Conservation (phyloP, 352 stramenopile species). For the Phytophthora hybrid region DNA sequence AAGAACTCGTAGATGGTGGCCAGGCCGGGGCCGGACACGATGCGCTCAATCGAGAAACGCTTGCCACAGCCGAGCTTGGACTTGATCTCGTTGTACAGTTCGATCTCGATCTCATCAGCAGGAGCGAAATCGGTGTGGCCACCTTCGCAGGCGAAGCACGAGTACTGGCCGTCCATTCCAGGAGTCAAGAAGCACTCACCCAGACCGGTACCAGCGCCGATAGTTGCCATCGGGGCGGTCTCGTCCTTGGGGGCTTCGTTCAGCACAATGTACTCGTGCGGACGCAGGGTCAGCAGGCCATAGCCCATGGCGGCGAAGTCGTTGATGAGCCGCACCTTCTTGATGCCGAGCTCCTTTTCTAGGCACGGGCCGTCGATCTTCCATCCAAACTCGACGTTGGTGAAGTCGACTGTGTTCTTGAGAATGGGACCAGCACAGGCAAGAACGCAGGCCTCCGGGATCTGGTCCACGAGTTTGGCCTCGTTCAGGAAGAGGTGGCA, state of each 20-base stretch:
- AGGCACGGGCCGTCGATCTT: constrained; percentile 84
- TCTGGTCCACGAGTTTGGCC: constrained; percentile 74
- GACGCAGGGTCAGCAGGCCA: constrained; percentile 94
- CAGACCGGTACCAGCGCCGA: constrained; percentile 95
- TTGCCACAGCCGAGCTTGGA: constrained; percentile 72
- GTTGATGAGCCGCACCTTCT: constrained; percentile 94
- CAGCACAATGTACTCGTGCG: constrained; percentile 90
- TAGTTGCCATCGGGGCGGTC: constrained; percentile 92
- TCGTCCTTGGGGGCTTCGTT: constrained; percentile 77
- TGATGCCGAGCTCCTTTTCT: constrained; percentile 81
- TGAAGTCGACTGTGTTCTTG: constrained; percentile 88
- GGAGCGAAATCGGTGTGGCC: constrained; percentile 96
- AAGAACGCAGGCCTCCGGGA: constrained; percentile 70
- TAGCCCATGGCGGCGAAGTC: constrained; percentile 98
- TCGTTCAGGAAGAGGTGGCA: constrained; percentile 94
- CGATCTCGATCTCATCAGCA: constrained; percentile 81
- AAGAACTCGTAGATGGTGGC: constrained; percentile 97
- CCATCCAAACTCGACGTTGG: constrained; percentile 94
- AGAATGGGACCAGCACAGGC: constrained; percentile 83
- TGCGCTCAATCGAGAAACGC: constrained; percentile 94
- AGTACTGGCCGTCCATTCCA: constrained; percentile 81
- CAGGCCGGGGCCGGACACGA: constrained; percentile 94
- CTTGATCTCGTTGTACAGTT: constrained; percentile 79
- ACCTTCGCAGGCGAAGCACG: constrained; percentile 92
- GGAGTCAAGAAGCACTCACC: constrained; percentile 96